Conservation (phyloP, 75 land plant genomes). For the Picea glauca region DNA sequence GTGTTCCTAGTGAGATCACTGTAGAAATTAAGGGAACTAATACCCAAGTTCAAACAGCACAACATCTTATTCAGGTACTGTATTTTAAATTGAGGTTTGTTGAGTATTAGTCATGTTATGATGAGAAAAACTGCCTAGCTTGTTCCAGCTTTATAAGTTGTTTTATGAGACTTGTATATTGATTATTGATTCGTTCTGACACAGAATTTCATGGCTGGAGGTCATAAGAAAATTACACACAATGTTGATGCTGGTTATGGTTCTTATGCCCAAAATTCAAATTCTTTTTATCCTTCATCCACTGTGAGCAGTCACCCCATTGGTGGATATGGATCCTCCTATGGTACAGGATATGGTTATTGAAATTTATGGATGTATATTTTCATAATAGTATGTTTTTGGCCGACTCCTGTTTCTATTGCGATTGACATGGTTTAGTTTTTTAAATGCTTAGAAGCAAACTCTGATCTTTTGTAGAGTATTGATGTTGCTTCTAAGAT, state of each 20-base stretch:
- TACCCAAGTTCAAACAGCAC: conserved; percentile 83
- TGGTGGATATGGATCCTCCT: conserved; percentile 53
- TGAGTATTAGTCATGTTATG: neutral
- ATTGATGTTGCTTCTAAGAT: conserved; percentile 5
- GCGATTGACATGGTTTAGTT: neutral
- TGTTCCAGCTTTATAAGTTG: neutral
- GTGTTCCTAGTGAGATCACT: conserved; percentile 79
- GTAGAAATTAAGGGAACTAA: conserved; percentile 87
- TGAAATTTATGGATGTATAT: neutral
- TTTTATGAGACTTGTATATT: neutral
- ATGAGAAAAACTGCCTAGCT: neutral
- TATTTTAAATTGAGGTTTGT: neutral
- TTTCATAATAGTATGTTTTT: neutral
- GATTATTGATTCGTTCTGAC: neutral
- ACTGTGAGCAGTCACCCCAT: conserved; percentile 21
- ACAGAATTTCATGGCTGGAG: conserved; percentile 47
- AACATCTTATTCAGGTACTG: conserved; percentile 78
- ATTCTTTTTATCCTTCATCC: conserved; percentile 24
- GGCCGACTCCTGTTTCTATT: neutral
- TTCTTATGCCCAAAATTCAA: conserved; percentile 29
- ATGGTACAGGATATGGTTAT: conserved; percentile 35
- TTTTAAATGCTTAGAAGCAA: neutral
- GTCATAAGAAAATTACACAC: conserved; percentile 35
- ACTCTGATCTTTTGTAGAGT: conserved; percentile 1
- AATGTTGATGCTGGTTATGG: conserved; percentile 34